Base-by-base conservation (phyloP, 495 filamentous ascomycete species). In the Aspergillus conjunctus region DNA sequence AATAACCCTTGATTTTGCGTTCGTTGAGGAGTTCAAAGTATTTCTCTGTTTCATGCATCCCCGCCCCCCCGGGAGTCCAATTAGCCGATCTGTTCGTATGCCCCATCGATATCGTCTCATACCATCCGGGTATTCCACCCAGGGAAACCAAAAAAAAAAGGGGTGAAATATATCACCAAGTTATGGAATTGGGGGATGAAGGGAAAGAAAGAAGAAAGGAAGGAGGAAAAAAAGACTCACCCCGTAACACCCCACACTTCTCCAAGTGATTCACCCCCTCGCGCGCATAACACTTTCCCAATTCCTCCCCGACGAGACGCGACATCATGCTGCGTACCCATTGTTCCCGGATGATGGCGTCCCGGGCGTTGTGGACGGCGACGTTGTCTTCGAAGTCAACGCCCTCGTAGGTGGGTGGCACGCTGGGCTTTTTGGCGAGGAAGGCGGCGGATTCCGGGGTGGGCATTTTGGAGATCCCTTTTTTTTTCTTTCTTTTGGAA, bases 301-400 rank as follows among this genome's bases (percentile, higher is more conserved):
- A 74, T 79, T 98, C 95, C 77, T 98, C 91, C 41, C 92, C 83
- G 34, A 98, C 91, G 53, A 98, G 79, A 60, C 94, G 81, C 18
- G 91, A 90, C 94, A 97, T 98, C 94, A 98, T 98, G 66, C 86
- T 88, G 72, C 86, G 86, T 30, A 98, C 92, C 95, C 95, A 98
- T 78, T 98, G 94, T 77, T 98, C 94, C 43, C 92, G 86, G 67
- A 98, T 87, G 48, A 98, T 87, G 34, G 93, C 88, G 68, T 98
- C 94, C 67, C 96, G 94, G 60, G 95, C 93, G 56, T 90, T 89
- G 81, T 97, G 97, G 54, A 98, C 78, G 63, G 88, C 86, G 70
- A 83, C 82, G 66, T 88, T 95, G 82, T 98, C 93, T 60, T 95
- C 87, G 83, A 89, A 98, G 81, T 98, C 92, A 74, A 98, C 94